Evolutionary conservation across 805 yeast species (phyloP).

Genomic region (Spathaspora arborariae): DNA sequence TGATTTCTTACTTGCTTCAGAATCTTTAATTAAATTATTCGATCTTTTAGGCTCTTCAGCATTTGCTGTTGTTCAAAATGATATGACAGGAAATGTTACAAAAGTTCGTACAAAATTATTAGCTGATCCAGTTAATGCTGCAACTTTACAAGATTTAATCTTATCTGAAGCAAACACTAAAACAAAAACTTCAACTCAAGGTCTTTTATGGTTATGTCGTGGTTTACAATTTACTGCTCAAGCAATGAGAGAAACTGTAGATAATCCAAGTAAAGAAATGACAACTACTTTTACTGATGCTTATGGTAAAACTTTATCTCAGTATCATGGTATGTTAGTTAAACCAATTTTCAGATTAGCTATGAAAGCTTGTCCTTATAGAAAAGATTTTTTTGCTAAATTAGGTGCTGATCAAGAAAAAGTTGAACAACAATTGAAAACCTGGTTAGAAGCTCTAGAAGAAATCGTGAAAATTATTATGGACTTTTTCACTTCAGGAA

Average conservation of each 20-base stretch:
- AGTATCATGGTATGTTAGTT: conserved; percentile 77
- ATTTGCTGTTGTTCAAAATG: conserved; percentile 78
- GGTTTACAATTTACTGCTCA: conserved; percentile 89
- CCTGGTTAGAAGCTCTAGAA: conserved; percentile 78
- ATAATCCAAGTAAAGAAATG: conserved; percentile 61
- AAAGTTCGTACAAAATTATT: conserved; percentile 68
- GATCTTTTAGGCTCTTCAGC: conserved; percentile 84
- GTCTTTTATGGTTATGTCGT: conserved; percentile 79
- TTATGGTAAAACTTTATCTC: conserved; percentile 74
- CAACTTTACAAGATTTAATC: conserved; percentile 76
- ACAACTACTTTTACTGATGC: conserved; percentile 78
- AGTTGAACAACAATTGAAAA: conserved; percentile 60
- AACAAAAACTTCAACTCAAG: conserved; percentile 83
- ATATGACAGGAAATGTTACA: conserved; percentile 80
- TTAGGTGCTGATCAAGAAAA: conserved; percentile 71
- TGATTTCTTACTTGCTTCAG: conserved; percentile 78
- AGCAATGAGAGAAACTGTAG: conserved; percentile 78
- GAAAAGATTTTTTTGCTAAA: conserved; percentile 79
- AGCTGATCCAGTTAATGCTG: conserved; percentile 57
- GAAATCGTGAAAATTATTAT: conserved; percentile 67
- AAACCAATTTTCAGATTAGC: conserved; percentile 89
- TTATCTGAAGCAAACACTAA: conserved; percentile 65
- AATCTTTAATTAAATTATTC: conserved; percentile 76
- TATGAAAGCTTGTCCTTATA: conserved; percentile 92
- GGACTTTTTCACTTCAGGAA: conserved; percentile 73